These are phyloP conservation scores for Cutaneotrichosporon sp. DNA, from an alignment of 1,284 basidiomycete genomes.

Conservation along the genomic window DNA sequence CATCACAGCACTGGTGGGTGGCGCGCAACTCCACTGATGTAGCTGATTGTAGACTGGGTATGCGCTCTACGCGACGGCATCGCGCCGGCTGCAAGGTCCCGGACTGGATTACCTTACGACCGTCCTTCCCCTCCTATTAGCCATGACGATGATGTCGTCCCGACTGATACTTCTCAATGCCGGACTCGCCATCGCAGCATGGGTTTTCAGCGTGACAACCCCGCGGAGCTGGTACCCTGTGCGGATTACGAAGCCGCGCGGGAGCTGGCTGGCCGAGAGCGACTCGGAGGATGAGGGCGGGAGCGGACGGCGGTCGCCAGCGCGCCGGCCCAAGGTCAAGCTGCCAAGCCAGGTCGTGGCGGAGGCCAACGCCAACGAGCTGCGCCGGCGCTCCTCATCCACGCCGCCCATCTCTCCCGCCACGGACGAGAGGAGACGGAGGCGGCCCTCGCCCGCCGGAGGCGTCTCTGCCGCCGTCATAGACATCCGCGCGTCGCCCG, in stretches of 20 bases:
- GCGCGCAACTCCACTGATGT: background rate
- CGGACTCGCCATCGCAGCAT: slow-evolving; percentile 42
- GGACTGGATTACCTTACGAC: slow-evolving; percentile 62
- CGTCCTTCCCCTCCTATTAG: slow-evolving; percentile 69
- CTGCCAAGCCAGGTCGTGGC: slow-evolving; percentile 14
- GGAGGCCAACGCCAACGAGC: slow-evolving; percentile 6
- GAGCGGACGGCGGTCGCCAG: background rate
- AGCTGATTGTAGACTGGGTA: slow-evolving; percentile 59
- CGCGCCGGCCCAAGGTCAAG: slow-evolving; percentile 6
- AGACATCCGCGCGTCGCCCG: background rate
- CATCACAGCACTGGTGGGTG: slow-evolving; percentile 61
- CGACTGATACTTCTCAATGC: slow-evolving; percentile 54
- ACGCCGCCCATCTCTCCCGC: slow-evolving; percentile 5
- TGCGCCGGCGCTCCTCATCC: slow-evolving; percentile 2
- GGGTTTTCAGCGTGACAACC: background rate
- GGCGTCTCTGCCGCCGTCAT: background rate
- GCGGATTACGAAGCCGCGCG: slow-evolving; percentile 23
- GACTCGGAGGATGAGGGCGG: slow-evolving; percentile 39
- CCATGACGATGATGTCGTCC: slow-evolving; percentile 68
- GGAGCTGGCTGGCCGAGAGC: slow-evolving; percentile 43
- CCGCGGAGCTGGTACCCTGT: background rate
- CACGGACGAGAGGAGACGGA: background rate
- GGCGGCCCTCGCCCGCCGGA: background rate
- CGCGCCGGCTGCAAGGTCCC: slow-evolving; percentile 30
- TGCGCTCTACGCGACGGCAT: slow-evolving; percentile 60